These are phyloP conservation scores for Aspergillus ochraceoroseus DNA, from an alignment of 2,329 filamentous ascomycete species.

Conservation along the genomic window DNA sequence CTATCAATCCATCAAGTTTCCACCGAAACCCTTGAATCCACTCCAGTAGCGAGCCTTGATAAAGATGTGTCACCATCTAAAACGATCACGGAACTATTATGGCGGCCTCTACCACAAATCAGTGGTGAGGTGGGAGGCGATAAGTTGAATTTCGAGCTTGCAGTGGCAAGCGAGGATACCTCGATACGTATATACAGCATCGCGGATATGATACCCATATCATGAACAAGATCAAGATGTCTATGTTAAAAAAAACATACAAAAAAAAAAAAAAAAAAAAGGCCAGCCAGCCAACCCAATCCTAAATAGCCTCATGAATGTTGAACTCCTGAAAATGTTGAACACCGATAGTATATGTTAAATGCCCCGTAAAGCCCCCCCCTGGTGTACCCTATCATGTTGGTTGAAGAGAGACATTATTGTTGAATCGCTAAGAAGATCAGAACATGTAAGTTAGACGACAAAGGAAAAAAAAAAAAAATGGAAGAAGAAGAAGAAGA, in stretches of 20 bases:
- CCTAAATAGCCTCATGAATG: slow-evolving; percentile 23
- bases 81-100: slow-evolving; percentile 62
- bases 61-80: slow-evolving; percentile 54
- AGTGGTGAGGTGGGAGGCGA: slow-evolving; percentile 13
- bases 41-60: slow-evolving; percentile 32
- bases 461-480: slow-evolving; percentile 10
- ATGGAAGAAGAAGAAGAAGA: slow-evolving; percentile 8
- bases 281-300: too few species aligned
- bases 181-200: slow-evolving; percentile 42
- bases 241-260: slow-evolving; percentile 16
- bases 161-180: slow-evolving; percentile 46
- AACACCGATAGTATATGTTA: slow-evolving; percentile 17
- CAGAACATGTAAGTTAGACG: slow-evolving; percentile 16
- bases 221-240: slow-evolving; percentile 9
- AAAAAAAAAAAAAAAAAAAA: slow-evolving; percentile 4
- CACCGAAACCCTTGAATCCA: slow-evolving; percentile 28
- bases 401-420: slow-evolving; percentile 18
- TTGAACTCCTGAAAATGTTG: slow-evolving; percentile 23
- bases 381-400: slow-evolving; percentile 8
- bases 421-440: slow-evolving; percentile 22
- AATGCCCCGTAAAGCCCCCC: slow-evolving; percentile 22
- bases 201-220: slow-evolving; percentile 29
- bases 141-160: slow-evolving; percentile 32
- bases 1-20: slow-evolving; percentile 42
- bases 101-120: slow-evolving; percentile 51